Percentiles rank a stretch among this genome's conserved stretches.
Conservation (phyloP, 148 eudicot species). For the Rhododendron molle region DNA sequence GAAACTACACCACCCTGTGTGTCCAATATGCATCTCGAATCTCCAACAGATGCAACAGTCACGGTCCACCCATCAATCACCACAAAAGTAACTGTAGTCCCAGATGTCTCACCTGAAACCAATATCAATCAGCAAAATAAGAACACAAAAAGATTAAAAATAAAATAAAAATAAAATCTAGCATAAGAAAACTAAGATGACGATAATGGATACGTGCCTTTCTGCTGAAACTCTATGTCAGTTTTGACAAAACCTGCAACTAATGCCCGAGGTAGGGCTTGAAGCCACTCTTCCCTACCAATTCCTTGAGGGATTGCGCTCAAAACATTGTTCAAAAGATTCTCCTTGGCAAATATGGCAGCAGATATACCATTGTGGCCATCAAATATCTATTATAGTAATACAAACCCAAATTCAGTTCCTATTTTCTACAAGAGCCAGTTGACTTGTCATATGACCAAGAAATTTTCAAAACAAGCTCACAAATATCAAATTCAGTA, state of each 20-base stretch:
- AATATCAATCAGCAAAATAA: background rate
- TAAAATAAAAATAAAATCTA: background rate
- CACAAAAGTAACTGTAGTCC: constrained; percentile 95
- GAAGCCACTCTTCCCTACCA: constrained; percentile 92
- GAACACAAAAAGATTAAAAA: background rate
- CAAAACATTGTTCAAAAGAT: constrained; percentile 72
- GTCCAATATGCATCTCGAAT: constrained; percentile 95
- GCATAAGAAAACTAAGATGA: background rate
- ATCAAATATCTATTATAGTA: constrained; percentile 65
- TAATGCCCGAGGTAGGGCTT: constrained; percentile 84
- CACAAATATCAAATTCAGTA: constrained; percentile 5
- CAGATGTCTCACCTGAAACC: constrained; percentile 82
- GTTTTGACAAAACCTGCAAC: constrained; percentile 99
- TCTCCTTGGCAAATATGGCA: constrained; percentile 85
- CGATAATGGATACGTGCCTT: constrained; percentile 42
- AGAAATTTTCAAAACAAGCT: constrained; percentile 1
- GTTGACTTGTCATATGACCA: background rate
- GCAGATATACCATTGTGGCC: constrained; percentile 99
- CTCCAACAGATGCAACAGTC: constrained; percentile 99
- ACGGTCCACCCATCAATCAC: constrained; percentile 97
- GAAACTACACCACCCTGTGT: constrained; percentile 89
- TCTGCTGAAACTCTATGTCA: constrained; percentile 93
- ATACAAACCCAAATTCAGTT: constrained; percentile 14
- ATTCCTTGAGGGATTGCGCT: constrained; percentile 78
- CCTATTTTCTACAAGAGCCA: background rate